Conservation (phyloP, 208 protist species). For the Trypanosoma mega region DNA sequence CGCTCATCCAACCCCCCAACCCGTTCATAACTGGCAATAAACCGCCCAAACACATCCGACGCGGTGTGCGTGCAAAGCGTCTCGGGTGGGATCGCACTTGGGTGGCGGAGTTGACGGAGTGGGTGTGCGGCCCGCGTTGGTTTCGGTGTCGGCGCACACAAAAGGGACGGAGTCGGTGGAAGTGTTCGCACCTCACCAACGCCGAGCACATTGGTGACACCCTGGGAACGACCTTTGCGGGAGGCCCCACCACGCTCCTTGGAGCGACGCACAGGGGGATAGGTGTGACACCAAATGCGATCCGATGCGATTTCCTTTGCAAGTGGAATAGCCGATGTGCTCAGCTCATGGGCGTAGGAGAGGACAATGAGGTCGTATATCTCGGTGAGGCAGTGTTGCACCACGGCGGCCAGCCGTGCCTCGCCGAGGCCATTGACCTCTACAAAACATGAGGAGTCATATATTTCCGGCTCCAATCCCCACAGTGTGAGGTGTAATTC, state of each 20-base stretch:
- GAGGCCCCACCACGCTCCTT: conserved; percentile 20
- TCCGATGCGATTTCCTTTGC: conserved; percentile 74
- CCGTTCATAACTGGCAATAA: conserved; percentile 43
- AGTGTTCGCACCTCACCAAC: conserved; percentile 35
- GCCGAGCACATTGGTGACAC: conserved; percentile 16
- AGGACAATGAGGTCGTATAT: conserved; percentile 84
- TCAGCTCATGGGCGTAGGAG: conserved; percentile 48
- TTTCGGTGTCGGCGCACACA: conserved; percentile 17
- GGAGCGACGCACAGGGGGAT: conserved; percentile 19
- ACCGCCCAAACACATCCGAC: conserved; percentile 47
- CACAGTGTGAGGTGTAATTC: conserved; percentile 63
- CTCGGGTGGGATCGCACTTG: conserved; percentile 28
- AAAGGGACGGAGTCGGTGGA: conserved; percentile 43
- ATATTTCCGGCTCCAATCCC: conserved; percentile 57
- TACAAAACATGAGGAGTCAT: conserved; percentile 63
- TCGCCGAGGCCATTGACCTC: conserved; percentile 65
- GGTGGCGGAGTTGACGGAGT: conserved; percentile 29
- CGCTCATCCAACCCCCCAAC: conserved; percentile 38
- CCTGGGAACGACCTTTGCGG: conserved; percentile 17
- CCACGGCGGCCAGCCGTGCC: conserved; percentile 44
- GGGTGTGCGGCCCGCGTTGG: conserved; percentile 39
- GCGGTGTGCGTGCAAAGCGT: conserved; percentile 47
- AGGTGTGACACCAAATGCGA: conserved; percentile 41
- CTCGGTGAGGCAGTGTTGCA: conserved; percentile 86
- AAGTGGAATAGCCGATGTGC: conserved; percentile 51